Evolutionary conservation across 2,329 filamentous ascomycete species (phyloP), one percentile per base, ranked within the genome.

Genomic region (Fusarium burgessii): DNA sequence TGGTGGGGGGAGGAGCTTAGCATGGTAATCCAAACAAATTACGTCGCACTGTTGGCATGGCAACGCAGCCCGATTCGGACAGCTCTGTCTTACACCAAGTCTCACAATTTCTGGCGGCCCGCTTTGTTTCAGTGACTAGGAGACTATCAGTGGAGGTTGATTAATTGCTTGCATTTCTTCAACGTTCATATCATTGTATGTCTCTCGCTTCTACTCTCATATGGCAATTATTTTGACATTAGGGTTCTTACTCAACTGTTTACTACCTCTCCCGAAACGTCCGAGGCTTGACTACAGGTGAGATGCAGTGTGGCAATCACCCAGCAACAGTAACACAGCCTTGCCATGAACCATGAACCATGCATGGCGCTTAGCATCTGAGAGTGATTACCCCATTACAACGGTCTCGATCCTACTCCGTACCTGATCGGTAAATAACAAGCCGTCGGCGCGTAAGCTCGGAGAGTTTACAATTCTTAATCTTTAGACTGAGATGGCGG

Each of bases 151-250:
- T 66, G 66, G 67, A 68, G 58, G 68, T 49, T 49, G 18, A 46
- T 65, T 61, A 70, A 71, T 71, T 58, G 27, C 60, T 43, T 70
- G 49, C 69, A 71, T 71, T 69, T 71, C 64, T 70, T 70, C 36
- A 59, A 23, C 18, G n/a, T n/a, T 36, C 20, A 40, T 17, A 9
- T 14, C 33, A 20, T 58, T 58, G 2, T n/a, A 12, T 25, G 51
- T 33, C 27, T 33, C 51, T 55, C 23, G 14, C 35, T 41, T 42
- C 10, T 29, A 29, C 5, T n/a, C 23, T n/a, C 20, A n/a, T 4
- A 29, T 42, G 9, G 17, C 14, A 27, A 41, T 13, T 4, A 41
- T 42, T 33, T 3, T 29, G 35, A 20, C 14, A 20, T 17, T 29
- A 13, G 49, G n/a, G 18, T 18, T 20, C 25, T 32, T 3, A 7